Base-by-base conservation (phyloP, 768 basidiomycete species). In the Gelatoporia subvermispora region DNA sequence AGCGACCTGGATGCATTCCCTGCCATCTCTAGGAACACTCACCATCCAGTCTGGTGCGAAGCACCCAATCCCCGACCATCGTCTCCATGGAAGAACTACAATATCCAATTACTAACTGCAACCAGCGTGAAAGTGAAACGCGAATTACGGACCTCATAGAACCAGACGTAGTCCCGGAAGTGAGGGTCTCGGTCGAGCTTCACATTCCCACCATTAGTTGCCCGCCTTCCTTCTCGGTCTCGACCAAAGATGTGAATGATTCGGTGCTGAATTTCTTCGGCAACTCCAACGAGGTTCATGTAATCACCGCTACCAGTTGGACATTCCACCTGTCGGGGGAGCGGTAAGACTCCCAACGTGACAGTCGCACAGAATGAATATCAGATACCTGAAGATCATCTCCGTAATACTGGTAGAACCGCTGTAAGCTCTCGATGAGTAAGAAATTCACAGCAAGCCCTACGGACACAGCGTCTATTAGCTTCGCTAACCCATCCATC, bases 21-120 rank as follows among this genome's bases (percentile, higher is more conserved):
- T 9, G 35, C 21, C 31, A 17, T 10, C 17, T 9, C 24, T 31
- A 8, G 22, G n/a, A 20, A 11, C 2, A 54, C 75, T 68, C 61
- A 85, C 94, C 95, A 99, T 57, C 96, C 96, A 52, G 94, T 97
- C 67, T 99, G 96, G 69, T 99, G 96, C 4, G 93, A 96, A 2
- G 95, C 96, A 35, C 96, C 96, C 11, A 99, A 76, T 17, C 96
- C 96, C 49, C 84, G 79, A 17, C 96, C 96, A 48, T 76, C 84
- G 57, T 99, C 93, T 13, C 84, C 95, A 64, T 97, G 88, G 84
- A 98, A 98, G 73, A 86, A 97, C 88, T 93, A 55, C 23, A 24
- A 20, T 41, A 23, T n/a, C 28, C 16, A 7, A 23, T 17, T 2
- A 16, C 15, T 20, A 38, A 13, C 28, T 31, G 28, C 28, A 31